These are phyloP conservation scores for Penicillium canariense DNA, from an alignment of 495 filamentous ascomycete species.

Conservation along the genomic window DNA sequence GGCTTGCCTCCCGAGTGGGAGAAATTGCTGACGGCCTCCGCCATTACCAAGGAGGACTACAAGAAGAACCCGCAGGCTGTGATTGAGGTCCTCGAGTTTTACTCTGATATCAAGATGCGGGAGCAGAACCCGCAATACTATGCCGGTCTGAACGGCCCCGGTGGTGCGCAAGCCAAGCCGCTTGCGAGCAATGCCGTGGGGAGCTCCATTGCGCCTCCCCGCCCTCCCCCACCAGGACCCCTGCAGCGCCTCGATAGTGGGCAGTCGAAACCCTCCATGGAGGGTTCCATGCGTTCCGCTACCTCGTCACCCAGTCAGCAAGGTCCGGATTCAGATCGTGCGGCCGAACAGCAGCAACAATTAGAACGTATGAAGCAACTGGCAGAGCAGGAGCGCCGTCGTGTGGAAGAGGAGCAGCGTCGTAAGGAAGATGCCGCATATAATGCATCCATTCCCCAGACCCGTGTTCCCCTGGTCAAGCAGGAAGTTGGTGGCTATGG, in stretches of 20 bases:
- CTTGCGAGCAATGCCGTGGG: conserved; percentile 48
- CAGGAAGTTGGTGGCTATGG: conserved; percentile 80
- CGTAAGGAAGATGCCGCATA: conserved; percentile 76
- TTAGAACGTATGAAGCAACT: conserved; percentile 49
- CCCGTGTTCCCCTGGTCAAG: conserved; percentile 72
- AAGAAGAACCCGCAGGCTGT: conserved; percentile 97
- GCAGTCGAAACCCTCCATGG: conserved; percentile 30
- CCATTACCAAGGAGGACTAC: conserved; percentile 97
- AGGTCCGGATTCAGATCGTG: conserved; percentile 36
- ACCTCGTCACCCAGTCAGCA: conserved; percentile 40
- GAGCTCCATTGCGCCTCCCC: conserved; percentile 73
- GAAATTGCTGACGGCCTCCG: conserved; percentile 87
- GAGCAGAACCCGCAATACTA: conserved; percentile 78
- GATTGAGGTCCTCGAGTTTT: conserved; percentile 95
- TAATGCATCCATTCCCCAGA: conserved; percentile 81
- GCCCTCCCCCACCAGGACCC: conserved; percentile 60
- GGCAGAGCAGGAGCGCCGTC: conserved; percentile 49
- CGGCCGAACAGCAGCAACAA: conserved; percentile 41
- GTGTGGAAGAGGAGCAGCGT: conserved; percentile 52
- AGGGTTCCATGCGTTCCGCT: conserved; percentile 32
- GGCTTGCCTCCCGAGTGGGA: conserved; percentile 96
- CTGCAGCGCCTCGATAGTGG: conserved; percentile 43
- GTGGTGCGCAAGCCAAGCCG: conserved; percentile 48
- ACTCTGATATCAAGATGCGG: conserved; percentile 89
- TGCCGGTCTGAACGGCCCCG: conserved; percentile 57